Base-by-base conservation (phyloP, 805 yeast genomes). In the Wickerhamomyces pijperi region DNA sequence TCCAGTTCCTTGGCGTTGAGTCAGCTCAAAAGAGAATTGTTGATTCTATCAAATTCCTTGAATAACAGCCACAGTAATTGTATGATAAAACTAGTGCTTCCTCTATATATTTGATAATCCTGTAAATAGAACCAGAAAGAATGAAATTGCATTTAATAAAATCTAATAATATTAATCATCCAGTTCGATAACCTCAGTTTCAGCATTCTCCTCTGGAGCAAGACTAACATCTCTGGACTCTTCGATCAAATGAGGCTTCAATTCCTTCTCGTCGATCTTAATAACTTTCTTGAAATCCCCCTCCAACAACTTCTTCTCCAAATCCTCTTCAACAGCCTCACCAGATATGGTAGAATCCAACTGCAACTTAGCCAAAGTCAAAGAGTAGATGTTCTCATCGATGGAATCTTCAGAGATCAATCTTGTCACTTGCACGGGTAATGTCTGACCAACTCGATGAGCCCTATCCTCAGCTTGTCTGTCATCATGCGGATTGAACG, bases 391-490 rank as follows among this genome's bases (percentile, higher is more conserved):
- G 49, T 82, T 86, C 59, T 90, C 97, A 50, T 92, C 99, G 32
- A 92, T 82, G 1, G 95, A 77, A 41, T 76, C 69, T 46, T 69
- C 71, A 9, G 82, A 72, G 38, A 92, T 77, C 44, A 92, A 61
- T 41, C 94, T 75, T 32, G 74, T 70, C 15, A 94, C 95, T 39
- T 67, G 64, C 17, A 92, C 99, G 36, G 82, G 85, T 39, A 80
- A 75, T 6, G 79, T 76, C 62, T 90, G 97, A 2, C 98, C 98
- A 19, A 92, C 96, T 60, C 99, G 74, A 59, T 92, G 99, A 0
- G 97, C 95, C 55, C 99, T 75, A 59, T 92, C 99, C 56, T 94
- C 97, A 2, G 99, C 99, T 63, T 92, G 99, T 55, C 82, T 82
- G 55, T 92, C 99, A 58, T 92, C 98, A 59, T 92, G 98, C 0